A percentile compares a stretch with the other conserved stretches of the same genome.
phyloP scores from a whole-genome alignment of 148 eudicot species.

The Salicornia ramosissima region DNA sequence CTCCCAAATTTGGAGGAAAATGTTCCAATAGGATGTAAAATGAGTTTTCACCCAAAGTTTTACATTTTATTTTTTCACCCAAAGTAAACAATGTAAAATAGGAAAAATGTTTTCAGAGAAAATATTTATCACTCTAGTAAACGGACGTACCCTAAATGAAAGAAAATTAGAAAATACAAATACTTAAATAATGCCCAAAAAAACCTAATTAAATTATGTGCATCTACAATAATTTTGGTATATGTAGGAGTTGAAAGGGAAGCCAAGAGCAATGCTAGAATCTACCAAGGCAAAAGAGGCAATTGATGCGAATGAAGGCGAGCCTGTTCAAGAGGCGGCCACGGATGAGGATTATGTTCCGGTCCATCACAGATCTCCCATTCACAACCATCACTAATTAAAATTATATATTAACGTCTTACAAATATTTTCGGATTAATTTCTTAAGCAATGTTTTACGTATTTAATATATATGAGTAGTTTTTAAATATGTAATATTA shows the following conservation, averaged over 20 bases:
- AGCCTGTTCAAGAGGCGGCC: slow-evolving; percentile 27
- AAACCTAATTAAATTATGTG: too few species aligned
- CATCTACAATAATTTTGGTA: neutral
- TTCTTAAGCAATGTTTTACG: neutral
- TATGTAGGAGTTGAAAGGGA: slow-evolving; percentile 21
- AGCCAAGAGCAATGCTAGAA: slow-evolving; percentile 34
- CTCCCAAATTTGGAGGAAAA: too few species aligned
- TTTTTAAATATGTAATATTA: neutral
- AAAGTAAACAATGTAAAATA: too few species aligned
- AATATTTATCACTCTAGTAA: too few species aligned
- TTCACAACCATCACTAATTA: slow-evolving; percentile 40
- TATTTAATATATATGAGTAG: neutral
- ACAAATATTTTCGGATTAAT: neutral
- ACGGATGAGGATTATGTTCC: slow-evolving; percentile 60
- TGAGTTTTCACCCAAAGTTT: too few species aligned
- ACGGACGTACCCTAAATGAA: too few species aligned
- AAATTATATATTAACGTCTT: neutral
- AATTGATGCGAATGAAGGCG: slow-evolving; percentile 25
- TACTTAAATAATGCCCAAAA: too few species aligned
- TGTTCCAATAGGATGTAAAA: too few species aligned
- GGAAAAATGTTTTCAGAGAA: too few species aligned
- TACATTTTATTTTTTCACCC: too few species aligned
- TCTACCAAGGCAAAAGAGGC: slow-evolving; percentile 15
- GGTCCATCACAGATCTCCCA: slow-evolving; percentile 59
- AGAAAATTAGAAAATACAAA: too few species aligned